Evolutionary conservation across 2,329 filamentous ascomycete species (phyloP).

Genomic region (Claviceps maximensis): DNA sequence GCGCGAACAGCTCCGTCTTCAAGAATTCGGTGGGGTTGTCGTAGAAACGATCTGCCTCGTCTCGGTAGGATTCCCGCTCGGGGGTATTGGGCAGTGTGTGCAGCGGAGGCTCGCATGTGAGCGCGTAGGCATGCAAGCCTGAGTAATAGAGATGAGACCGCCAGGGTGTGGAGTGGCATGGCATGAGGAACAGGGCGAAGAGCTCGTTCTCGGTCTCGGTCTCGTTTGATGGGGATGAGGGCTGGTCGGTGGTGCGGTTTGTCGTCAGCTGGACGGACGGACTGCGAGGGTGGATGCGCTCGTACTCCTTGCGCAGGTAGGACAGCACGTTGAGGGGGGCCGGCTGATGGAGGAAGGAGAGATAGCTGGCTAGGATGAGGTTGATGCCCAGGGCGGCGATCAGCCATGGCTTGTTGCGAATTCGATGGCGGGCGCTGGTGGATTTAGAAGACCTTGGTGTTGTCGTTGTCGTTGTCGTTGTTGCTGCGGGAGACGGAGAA

Average conservation of each 20-base stretch:
- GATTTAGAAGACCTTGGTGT: slow-evolving; percentile 12
- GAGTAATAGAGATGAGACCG: slow-evolving; percentile 73
- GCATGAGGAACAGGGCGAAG: slow-evolving; percentile 75
- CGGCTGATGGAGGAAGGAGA: slow-evolving; percentile 63
- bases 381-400: slow-evolving; percentile 51
- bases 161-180: slow-evolving; percentile 95
- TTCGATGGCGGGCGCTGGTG: slow-evolving; percentile 15
- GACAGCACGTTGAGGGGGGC: slow-evolving; percentile 63
- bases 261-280: slow-evolving; percentile 8
- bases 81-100: slow-evolving; percentile 42
- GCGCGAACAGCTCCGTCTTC: slow-evolving; percentile 32
- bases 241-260: slow-evolving; percentile 10
- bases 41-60: slow-evolving; percentile 91
- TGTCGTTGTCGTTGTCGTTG: background rate
- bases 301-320: slow-evolving; percentile 64
- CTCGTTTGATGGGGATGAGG: slow-evolving; percentile 15
- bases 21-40: slow-evolving; percentile 47
- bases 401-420: slow-evolving; percentile 44
- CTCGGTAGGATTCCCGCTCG: slow-evolving; percentile 57
- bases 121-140: slow-evolving; percentile 62
- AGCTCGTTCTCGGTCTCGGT: no score
- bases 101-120: slow-evolving; percentile 84
- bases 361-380: slow-evolving; percentile 57
- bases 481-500: slow-evolving; percentile 8
- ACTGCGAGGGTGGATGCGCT: slow-evolving; percentile 37